These are phyloP conservation scores for Aphanocladium album DNA, from an alignment of 2,329 filamentous ascomycete species.

Conservation along the genomic window DNA sequence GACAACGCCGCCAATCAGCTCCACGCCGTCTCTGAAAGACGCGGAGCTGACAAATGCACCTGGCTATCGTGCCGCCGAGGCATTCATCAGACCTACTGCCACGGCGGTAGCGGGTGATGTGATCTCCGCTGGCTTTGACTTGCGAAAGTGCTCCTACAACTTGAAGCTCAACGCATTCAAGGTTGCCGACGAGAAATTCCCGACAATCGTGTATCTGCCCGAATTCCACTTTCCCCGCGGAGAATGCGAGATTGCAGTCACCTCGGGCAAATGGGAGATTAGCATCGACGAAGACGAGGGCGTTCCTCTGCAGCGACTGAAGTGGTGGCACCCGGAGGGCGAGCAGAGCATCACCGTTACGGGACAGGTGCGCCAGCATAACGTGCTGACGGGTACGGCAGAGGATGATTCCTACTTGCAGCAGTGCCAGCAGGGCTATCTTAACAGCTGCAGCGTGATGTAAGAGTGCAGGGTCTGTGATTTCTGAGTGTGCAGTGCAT, in stretches of 20 bases:
- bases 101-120: conserved; percentile 70
- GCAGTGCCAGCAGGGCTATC: conserved; percentile 49
- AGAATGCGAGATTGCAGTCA: conserved; percentile 66
- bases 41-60: conserved; percentile 57
- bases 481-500: background rate
- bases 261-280: conserved; percentile 86
- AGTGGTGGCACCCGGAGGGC: conserved; percentile 90
- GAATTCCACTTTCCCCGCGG: conserved; percentile 87
- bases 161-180: conserved; percentile 61
- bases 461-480: conserved; percentile 24
- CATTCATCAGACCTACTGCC: conserved; percentile 82
- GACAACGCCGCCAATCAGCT: conserved; percentile 61
- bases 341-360: conserved; percentile 74
- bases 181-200: conserved; percentile 55
- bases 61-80: conserved; percentile 86
- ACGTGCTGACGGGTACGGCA: conserved; percentile 50
- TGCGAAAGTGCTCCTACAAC: conserved; percentile 71
- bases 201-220: conserved; percentile 81
- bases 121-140: conserved; percentile 70
- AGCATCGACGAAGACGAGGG: conserved; percentile 65
- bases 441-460: conserved; percentile 49
- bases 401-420: conserved; percentile 79
- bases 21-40: conserved; percentile 45
- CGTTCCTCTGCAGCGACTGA: conserved; percentile 66
- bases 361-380: conserved; percentile 64